Evolutionary conservation across 2,329 filamentous ascomycete species (phyloP).

Genomic region (Penicillium sp.): DNA sequence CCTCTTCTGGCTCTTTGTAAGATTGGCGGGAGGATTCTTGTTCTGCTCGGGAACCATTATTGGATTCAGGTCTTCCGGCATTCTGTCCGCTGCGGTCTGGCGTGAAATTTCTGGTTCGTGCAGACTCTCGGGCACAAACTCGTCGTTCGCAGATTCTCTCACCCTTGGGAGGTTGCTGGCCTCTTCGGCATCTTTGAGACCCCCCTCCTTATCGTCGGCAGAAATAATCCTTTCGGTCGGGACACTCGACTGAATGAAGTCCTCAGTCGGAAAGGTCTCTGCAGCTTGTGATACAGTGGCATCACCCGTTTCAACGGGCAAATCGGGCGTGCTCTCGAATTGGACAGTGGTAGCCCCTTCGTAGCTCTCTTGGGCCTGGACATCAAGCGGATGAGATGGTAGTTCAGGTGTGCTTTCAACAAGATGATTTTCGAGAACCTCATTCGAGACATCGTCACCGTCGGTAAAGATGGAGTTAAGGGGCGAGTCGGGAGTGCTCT

Average conservation of each 20-base stretch:
- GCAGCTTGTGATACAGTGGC: not conserved
- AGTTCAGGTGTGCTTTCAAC: not conserved
- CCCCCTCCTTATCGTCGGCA: not conserved
- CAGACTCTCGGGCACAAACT: not conserved
- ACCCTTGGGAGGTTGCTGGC: not conserved
- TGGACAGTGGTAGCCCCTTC: not conserved
- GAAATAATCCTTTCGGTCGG: no score
- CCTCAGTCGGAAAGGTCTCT: not conserved
- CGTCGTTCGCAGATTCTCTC: not conserved
- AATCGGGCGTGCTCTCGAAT: constrained; percentile 3
- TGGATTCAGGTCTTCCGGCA: no score
- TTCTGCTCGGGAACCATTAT: not conserved
- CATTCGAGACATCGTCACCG: not conserved
- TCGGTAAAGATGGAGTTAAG: not conserved
- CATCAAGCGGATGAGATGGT: not conserved
- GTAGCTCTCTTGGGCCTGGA: not conserved
- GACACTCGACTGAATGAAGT: not conserved
- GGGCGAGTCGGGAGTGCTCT: not conserved
- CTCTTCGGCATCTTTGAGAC: not conserved
- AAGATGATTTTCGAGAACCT: not conserved
- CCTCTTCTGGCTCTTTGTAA: constrained; percentile 2
- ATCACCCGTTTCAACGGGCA: not conserved
- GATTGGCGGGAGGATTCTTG: not conserved
- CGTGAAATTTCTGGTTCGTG: not conserved
- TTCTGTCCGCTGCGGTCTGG: not conserved